Percentiles rank a stretch among this genome's conserved stretches.
These are phyloP conservation scores for Neurospora sublineolata DNA, from an alignment of 495 filamentous ascomycete genomes.

Conservation along the genomic window DNA sequence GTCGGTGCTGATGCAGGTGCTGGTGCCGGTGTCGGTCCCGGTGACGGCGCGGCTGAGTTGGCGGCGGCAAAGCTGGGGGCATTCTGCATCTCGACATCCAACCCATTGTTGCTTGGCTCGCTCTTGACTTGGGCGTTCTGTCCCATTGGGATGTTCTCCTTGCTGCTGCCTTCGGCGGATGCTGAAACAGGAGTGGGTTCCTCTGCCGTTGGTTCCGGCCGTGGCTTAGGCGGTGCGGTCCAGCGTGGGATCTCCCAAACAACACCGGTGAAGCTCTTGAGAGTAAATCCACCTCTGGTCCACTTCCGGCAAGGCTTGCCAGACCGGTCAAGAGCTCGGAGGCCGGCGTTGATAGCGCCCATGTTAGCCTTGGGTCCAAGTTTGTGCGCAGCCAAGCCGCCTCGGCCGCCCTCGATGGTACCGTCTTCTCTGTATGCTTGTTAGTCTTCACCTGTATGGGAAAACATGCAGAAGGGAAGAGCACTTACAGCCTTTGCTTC, in stretches of 20 bases:
- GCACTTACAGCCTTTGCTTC: conserved; percentile 79
- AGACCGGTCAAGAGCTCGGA: conserved; percentile 83
- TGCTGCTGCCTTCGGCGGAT: conserved; percentile 57
- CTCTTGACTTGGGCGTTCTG: conserved; percentile 52
- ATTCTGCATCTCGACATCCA: conserved; percentile 36
- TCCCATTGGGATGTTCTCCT: conserved; percentile 45
- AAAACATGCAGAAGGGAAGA: background rate
- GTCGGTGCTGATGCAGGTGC: background rate
- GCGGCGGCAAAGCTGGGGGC: conserved; percentile 27
- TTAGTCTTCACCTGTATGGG: background rate
- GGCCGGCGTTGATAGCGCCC: conserved; percentile 91
- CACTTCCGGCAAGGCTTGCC: conserved; percentile 88
- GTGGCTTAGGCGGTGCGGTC: conserved; percentile 55
- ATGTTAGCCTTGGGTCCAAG: conserved; percentile 96
- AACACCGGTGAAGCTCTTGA: conserved; percentile 91
- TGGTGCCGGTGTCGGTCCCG: conserved; percentile 4
- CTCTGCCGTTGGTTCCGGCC: conserved; percentile 22
- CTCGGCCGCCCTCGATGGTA: conserved; percentile 38
- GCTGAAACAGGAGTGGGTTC: conserved; percentile 28
- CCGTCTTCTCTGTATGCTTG: conserved; percentile 46
- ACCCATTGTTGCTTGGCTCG: conserved; percentile 56
- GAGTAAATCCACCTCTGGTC: conserved; percentile 64
- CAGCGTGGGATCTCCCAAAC: conserved; percentile 76
- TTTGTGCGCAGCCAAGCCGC: conserved; percentile 46
- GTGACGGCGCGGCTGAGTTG: conserved; percentile 31